These are phyloP conservation scores for Leptographium radiaticola DNA, from an alignment of 2,329 filamentous ascomycete genomes.

Conservation along the genomic window DNA sequence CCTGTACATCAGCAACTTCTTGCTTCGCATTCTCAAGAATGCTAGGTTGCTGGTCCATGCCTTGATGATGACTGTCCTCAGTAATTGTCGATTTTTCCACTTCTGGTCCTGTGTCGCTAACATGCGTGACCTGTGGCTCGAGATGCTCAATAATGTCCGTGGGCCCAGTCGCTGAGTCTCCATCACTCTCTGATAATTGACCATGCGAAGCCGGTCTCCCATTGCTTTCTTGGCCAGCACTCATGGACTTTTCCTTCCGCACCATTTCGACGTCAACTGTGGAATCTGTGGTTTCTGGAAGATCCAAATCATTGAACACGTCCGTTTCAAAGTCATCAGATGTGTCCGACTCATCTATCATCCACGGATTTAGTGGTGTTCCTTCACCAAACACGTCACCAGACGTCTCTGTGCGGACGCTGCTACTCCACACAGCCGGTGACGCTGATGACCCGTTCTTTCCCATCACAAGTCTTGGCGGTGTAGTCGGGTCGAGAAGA, in stretches of 20 bases:
- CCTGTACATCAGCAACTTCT: no score
- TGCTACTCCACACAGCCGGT: background rate
- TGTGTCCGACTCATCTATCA: conserved; percentile 1
- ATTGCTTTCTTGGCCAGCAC: no score
- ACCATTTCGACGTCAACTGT: background rate
- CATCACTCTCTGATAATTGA: no score
- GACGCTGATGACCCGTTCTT: background rate
- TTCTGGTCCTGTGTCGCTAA: no score
- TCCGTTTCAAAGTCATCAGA: conserved; percentile 8
- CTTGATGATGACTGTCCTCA: background rate
- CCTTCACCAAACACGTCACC: background rate
- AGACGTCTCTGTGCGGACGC: background rate
- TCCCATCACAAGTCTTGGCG: background rate
- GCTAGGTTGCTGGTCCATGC: background rate
- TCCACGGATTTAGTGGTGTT: conserved; percentile 2
- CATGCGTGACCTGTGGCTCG: no score
- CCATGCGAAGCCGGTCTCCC: no score
- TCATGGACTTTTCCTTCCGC: no score
- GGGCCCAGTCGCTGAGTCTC: no score
- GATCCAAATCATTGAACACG: conserved; percentile 10
- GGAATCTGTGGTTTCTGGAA: background rate
- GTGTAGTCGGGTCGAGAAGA: background rate
- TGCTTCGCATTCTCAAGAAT: background rate
- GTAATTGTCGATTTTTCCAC: no score
- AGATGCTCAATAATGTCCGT: no score